Evolutionary conservation across 345 rosid species (phyloP).

Genomic region (Mercurialis annua): DNA sequence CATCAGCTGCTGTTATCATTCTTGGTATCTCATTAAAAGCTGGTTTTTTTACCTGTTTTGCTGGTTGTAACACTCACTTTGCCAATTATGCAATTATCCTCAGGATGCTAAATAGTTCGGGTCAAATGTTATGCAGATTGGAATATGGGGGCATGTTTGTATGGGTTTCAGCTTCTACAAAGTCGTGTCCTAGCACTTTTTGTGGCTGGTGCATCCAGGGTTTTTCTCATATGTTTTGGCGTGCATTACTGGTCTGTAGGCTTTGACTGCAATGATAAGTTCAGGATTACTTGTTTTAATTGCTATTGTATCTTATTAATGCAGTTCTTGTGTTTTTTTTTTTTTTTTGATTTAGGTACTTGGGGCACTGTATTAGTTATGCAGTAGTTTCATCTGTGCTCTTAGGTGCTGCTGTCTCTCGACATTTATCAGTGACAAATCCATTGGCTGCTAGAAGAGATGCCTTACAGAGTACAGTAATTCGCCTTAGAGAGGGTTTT

Average conservation of each 20-base stretch:
- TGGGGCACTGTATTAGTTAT: conserved; percentile 97
- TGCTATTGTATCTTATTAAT: conserved; percentile 13
- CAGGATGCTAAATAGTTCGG: conserved; percentile 15
- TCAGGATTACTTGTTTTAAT: conserved; percentile 17
- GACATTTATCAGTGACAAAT: conserved; percentile 82
- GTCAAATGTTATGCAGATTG: conserved; percentile 59
- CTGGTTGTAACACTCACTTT: conserved; percentile 12
- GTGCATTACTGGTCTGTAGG: conserved; percentile 92
- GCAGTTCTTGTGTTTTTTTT: conserved; percentile 14
- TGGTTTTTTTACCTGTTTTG: conserved; percentile 15
- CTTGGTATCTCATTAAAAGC: conserved; percentile 53
- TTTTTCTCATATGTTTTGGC: conserved; percentile 97
- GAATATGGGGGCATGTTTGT: conserved; percentile 98
- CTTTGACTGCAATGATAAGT: conserved; percentile 12
- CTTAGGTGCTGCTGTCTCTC: conserved; percentile 90
- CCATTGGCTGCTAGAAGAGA: conserved; percentile 96
- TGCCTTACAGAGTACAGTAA: conserved; percentile 91
- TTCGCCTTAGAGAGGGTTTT: conserved; percentile 95
- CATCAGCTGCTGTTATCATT: conserved; percentile 91
- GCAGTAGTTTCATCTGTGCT: conserved; percentile 95
- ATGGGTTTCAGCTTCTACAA: conserved; percentile 87
- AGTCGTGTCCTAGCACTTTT: conserved; percentile 88
- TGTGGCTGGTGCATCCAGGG: conserved; percentile 85
- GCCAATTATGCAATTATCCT: conserved; percentile 1
- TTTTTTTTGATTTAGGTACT: conserved; percentile 59